Evolutionary conservation across 78 protist genomes (phyloP).

Genomic region (Cavenderia fasciculata): DNA sequence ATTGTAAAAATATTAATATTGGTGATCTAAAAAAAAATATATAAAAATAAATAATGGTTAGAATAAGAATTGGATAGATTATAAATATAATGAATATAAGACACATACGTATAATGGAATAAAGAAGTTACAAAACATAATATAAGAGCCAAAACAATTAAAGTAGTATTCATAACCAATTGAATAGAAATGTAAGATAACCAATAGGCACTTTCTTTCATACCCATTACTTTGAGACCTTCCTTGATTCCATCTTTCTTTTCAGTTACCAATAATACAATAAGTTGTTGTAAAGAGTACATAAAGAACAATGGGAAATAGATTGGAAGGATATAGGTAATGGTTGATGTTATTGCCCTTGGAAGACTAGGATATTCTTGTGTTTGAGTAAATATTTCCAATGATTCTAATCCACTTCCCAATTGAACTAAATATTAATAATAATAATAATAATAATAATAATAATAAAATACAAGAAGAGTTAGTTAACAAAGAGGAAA

Average conservation of each 20-base stretch:
- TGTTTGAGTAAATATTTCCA: too few relatives aligned
- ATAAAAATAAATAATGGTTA: too few relatives aligned
- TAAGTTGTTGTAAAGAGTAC: constrained; percentile 3
- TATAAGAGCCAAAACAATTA: not conserved
- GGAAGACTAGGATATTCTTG: too few relatives aligned
- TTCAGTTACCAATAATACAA: not conserved
- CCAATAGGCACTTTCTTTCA: constrained; percentile 8
- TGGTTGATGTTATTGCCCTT: too few relatives aligned
- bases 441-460: too few relatives aligned
- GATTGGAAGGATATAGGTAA: too few relatives aligned
- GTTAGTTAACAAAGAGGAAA: too few relatives aligned
- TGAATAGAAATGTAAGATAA: constrained; percentile 1
- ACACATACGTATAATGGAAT: not conserved
- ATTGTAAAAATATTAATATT: not conserved
- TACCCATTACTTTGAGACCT: constrained; percentile 1
- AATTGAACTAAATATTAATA: too few relatives aligned
- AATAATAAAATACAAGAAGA: too few relatives aligned
- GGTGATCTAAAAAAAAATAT: constrained; percentile 1
- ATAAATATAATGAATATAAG: not conserved
- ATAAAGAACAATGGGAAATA: constrained; percentile 19
- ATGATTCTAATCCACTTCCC: too few relatives aligned
- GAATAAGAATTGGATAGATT: not conserved
- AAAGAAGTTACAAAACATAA: not conserved
- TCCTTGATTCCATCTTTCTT: constrained; percentile 10
- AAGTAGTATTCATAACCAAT: not conserved